Evolutionary conservation across 306 rosid genomes (phyloP).

Genomic region (Lathyrus tuberosus): DNA sequence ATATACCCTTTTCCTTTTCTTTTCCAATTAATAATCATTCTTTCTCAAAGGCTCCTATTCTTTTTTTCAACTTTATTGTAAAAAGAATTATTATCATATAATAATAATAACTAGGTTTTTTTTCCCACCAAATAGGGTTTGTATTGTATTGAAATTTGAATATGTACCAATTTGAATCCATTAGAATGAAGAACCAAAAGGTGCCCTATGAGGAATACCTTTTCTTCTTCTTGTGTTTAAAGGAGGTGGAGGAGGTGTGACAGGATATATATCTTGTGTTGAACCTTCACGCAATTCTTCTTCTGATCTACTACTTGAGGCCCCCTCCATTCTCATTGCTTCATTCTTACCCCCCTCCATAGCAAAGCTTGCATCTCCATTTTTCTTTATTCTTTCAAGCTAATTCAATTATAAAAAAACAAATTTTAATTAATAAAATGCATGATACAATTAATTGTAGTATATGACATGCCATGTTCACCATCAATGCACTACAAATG

Average conservation of each 20-base stretch:
- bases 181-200: slow-evolving; percentile 65
- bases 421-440: not conserved
- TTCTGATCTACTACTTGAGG: slow-evolving; percentile 49
- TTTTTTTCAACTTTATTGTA: slow-evolving; percentile 27
- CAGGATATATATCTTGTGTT: slow-evolving; percentile 72
- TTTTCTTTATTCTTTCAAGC: slow-evolving; percentile 83
- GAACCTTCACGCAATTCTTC: slow-evolving; percentile 83
- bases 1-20: slow-evolving; percentile 48
- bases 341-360: slow-evolving; percentile 59
- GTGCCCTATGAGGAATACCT: slow-evolving; percentile 98
- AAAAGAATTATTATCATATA: slow-evolving; percentile 25
- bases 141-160: slow-evolving; percentile 31
- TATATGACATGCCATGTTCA: slow-evolving; percentile 35
- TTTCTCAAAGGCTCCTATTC: slow-evolving; percentile 42
- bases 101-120: slow-evolving; percentile 26
- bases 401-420: slow-evolving; percentile 34
- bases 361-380: slow-evolving; percentile 73
- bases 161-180: slow-evolving; percentile 42
- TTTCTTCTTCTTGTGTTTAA: slow-evolving; percentile 89
- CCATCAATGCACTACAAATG: not conserved
- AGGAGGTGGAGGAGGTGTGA: slow-evolving; percentile 82
- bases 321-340: slow-evolving; percentile 47
- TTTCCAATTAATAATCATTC: slow-evolving; percentile 20
- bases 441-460: not conserved
- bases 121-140: slow-evolving; percentile 41